phyloP scores from a whole-genome alignment of 2,329 filamentous ascomycete species.

The Corniculantispora saksenae region DNA sequence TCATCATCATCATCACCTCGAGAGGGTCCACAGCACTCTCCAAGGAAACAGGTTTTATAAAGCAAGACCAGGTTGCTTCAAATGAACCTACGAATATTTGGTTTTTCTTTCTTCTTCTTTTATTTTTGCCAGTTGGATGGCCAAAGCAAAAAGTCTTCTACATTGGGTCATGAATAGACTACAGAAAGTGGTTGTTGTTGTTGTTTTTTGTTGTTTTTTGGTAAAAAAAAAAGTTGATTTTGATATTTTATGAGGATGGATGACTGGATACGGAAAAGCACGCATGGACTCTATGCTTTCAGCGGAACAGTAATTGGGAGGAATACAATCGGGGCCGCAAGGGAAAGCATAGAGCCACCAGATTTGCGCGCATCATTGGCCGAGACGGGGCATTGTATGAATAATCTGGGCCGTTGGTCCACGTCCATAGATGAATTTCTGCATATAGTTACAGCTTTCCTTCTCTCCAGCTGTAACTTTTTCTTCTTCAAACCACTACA shows the following conservation, averaged over 20 bases:
- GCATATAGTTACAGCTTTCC: neutral
- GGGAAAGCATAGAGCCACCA: neutral
- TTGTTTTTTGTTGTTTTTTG: no score
- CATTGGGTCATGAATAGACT: slow-evolving; percentile 17
- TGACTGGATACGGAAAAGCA: neutral
- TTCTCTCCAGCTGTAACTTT: neutral
- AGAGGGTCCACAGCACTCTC: slow-evolving; percentile 18
- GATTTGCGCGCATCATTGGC: neutral
- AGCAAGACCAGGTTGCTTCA: slow-evolving; percentile 14
- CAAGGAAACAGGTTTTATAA: slow-evolving; percentile 9
- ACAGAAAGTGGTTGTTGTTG: neutral
- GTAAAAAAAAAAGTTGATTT: slow-evolving; percentile 7
- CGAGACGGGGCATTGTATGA: neutral
- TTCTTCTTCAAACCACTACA: neutral
- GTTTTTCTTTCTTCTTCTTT: neutral
- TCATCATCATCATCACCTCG: no score
- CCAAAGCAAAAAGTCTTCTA: neutral
- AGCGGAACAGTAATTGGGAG: neutral
- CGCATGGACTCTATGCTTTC: slow-evolving; percentile 6
- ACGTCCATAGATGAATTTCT: slow-evolving; percentile 1
- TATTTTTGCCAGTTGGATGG: slow-evolving; percentile 12
- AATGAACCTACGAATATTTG: slow-evolving; percentile 7
- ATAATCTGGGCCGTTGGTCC: neutral
- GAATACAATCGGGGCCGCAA: neutral
- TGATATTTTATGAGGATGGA: neutral